A percentile compares a stretch with the other conserved stretches of the same genome.
phyloP scores from a whole-genome alignment of 345 rosid species.

The Corchorus olitorius region DNA sequence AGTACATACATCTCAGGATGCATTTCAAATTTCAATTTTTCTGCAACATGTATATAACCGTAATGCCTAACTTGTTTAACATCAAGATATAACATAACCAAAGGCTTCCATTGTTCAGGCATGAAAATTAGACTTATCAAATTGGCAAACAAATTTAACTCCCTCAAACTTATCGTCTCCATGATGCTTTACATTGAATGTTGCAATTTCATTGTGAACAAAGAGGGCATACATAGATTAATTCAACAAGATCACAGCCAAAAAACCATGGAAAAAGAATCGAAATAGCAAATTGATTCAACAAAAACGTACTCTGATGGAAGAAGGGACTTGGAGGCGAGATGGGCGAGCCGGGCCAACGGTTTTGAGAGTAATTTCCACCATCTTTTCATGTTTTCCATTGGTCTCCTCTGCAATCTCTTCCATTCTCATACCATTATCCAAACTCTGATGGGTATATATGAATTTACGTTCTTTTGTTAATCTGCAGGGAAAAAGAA shows the following conservation, averaged over 20 bases:
- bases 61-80: neutral
- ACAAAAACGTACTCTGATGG: slow-evolving; percentile 42
- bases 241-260: neutral
- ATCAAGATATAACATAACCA: neutral
- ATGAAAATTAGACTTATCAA: neutral
- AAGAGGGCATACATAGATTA: neutral
- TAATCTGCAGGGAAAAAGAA: neutral
- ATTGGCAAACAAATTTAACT: neutral
- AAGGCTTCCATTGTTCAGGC: neutral
- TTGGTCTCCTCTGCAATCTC: slow-evolving; percentile 38
- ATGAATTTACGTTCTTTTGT: neutral
- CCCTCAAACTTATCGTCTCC: neutral
- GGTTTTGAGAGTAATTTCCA: slow-evolving; percentile 63
- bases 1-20: neutral
- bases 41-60: too few species aligned
- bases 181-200: neutral
- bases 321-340: slow-evolving; percentile 59
- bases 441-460: slow-evolving; percentile 1
- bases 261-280: neutral
- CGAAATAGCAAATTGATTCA: neutral
- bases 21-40: too few species aligned
- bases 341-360: slow-evolving; percentile 81
- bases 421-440: slow-evolving; percentile 23
- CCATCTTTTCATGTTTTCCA: slow-evolving; percentile 30
- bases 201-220: neutral